Conservation (phyloP, 2,329 filamentous ascomycete genomes). For the Alternaria sp. region DNA sequence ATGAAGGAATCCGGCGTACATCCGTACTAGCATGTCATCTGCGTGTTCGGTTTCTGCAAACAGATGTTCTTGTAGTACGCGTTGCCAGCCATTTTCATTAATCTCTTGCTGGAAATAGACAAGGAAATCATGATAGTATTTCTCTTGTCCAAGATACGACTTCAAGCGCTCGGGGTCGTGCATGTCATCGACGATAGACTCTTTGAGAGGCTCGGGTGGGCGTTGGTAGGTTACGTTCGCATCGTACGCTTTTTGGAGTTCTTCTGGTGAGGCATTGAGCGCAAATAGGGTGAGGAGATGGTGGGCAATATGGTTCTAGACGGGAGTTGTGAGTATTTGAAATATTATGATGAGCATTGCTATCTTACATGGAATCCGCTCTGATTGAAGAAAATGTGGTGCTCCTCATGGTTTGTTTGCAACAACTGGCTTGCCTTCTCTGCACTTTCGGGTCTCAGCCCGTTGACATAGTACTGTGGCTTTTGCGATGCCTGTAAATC, state of each 20-base stretch:
- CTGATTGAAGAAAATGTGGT: conserved; percentile 84
- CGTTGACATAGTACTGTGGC: conserved; percentile 57
- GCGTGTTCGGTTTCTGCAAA: conserved; percentile 71
- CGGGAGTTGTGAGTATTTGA: not conserved
- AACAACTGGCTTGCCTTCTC: conserved; percentile 71
- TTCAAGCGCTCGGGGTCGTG: conserved; percentile 65
- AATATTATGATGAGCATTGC: not conserved
- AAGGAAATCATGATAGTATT: conserved; percentile 77
- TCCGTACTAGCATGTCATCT: conserved; percentile 72
- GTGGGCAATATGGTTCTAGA: conserved; percentile 76
- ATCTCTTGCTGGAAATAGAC: conserved; percentile 80
- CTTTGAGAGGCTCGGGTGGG: conserved; percentile 57
- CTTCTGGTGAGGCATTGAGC: conserved; percentile 69
- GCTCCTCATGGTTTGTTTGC: conserved; percentile 75
- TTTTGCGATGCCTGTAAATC: conserved; percentile 55
- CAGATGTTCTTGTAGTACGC: conserved; percentile 70
- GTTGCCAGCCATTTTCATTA: conserved; percentile 67
- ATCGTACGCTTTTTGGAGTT: conserved; percentile 71
- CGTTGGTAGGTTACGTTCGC: conserved; percentile 73
- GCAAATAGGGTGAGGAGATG: conserved; percentile 79
- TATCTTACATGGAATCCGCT: conserved; percentile 71
- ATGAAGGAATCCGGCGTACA: conserved; percentile 76
- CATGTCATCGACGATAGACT: conserved; percentile 64
- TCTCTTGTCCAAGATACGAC: conserved; percentile 67
- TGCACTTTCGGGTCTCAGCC: conserved; percentile 66